These are phyloP conservation scores for Cutaneotrichosporon dermatis DNA, from an alignment of 1,284 basidiomycete genomes.

Conservation along the genomic window DNA sequence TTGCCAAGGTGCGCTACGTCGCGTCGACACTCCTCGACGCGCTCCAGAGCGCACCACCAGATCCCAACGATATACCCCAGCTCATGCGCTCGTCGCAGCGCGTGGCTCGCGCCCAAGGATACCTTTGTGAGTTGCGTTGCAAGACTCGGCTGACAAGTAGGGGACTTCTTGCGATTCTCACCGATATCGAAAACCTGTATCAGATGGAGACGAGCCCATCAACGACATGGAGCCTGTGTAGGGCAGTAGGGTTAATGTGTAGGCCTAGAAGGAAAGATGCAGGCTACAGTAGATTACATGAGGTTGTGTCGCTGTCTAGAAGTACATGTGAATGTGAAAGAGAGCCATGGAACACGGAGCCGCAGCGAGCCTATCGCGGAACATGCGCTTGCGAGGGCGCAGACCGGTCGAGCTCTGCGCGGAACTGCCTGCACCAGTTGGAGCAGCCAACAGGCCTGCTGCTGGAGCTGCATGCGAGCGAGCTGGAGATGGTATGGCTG, in stretches of 20 bases:
- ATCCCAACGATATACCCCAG: not conserved
- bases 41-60: slow-evolving; percentile 60
- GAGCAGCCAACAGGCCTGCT: slow-evolving; percentile 22
- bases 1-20: slow-evolving; percentile 83
- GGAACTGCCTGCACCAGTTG: slow-evolving; percentile 1
- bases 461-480: slow-evolving; percentile 33
- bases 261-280: not conserved
- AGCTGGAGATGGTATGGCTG: slow-evolving; percentile 41
- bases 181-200: slow-evolving; percentile 64
- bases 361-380: slow-evolving; percentile 16
- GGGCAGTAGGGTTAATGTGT: no score
- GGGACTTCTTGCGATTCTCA: slow-evolving; percentile 83
- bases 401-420: slow-evolving; percentile 12
- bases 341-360: no score
- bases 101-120: slow-evolving; percentile 65
- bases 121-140: slow-evolving; percentile 48
- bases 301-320: not conserved
- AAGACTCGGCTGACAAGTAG: slow-evolving; percentile 22
- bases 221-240: not conserved
- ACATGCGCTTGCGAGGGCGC: slow-evolving; percentile 27
- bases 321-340: not conserved
- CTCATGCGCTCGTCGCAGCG: slow-evolving; percentile 45
- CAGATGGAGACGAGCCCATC: slow-evolving; percentile 21
- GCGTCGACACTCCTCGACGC: slow-evolving; percentile 79
- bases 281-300: not conserved